Evolutionary conservation across 2,329 filamentous ascomycete species (phyloP).

Genomic region (Trichoderma atrobrunneum): DNA sequence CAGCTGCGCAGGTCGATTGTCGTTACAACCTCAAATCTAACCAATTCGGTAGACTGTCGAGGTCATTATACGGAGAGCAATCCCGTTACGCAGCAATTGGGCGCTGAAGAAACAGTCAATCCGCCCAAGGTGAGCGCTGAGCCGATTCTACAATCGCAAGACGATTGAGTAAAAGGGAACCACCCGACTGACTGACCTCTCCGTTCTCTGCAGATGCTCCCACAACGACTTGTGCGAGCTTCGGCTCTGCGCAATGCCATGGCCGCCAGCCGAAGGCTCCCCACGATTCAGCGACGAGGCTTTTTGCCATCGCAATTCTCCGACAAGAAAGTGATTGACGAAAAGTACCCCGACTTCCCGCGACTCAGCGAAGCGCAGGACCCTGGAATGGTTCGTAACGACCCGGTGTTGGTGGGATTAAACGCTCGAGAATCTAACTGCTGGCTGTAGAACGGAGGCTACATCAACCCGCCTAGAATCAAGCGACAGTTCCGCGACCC

Average conservation of each 20-base stretch:
- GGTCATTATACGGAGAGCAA: constrained; percentile 30
- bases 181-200: background rate
- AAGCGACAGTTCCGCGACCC: constrained; percentile 94
- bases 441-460: constrained; percentile 70
- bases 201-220: constrained; percentile 52
- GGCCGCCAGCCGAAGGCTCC: constrained; percentile 47
- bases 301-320: constrained; percentile 53
- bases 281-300: constrained; percentile 55
- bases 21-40: constrained; percentile 33
- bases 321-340: constrained; percentile 46
- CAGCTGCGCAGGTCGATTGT: constrained; percentile 23
- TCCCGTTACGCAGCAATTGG: constrained; percentile 38
- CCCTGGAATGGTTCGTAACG: constrained; percentile 59
- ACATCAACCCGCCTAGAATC: constrained; percentile 72
- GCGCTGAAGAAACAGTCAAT: constrained; percentile 31
- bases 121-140: constrained; percentile 32
- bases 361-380: constrained; percentile 58
- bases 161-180: background rate
- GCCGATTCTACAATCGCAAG: background rate
- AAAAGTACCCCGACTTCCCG: constrained; percentile 51
- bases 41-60: constrained; percentile 20
- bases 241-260: constrained; percentile 44
- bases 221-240: constrained; percentile 55
- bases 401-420: background rate
- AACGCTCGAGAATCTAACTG: constrained; percentile 26